Base-by-base conservation (phyloP, 2,329 filamentous ascomycete genomes). In the Hirsutella thompsonii region DNA sequence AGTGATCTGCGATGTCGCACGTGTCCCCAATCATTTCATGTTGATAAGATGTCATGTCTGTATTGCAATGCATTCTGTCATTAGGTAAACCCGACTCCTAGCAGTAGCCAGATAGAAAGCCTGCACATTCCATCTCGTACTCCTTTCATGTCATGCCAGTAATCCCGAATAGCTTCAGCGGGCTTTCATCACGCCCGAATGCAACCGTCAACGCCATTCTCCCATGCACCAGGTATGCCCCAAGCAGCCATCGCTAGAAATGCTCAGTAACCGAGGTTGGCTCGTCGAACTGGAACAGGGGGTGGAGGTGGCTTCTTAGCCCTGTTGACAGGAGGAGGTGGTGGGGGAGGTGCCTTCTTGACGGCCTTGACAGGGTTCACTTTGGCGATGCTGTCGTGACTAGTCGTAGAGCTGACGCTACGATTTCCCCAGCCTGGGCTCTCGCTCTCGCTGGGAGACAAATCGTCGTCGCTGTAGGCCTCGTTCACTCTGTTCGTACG, bases 261-360 rank as follows among this genome's bases (percentile, higher is more conserved):
- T 21, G 16, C 14, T 37, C n/a, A 51, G 34, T 46, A 47, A 1
- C 39, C 42, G 26, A 50, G 20, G 38, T 59, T 55, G 39, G 52
- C 55, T 38, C 53, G 52, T 34, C 57, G 49, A 2, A 54, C 43
- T 11, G 59, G 59, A 28, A 60, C 58, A 34, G 59, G 56, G 13
- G 52, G 52, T 21, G 59, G 59, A 19, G 62, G 55, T 4, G 59
- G 59, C 52, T 62, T 62, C 51, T 60, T 62, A 40, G 58, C 62
- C 11, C 70, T 68, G 46, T 73, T 66, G 26, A 59, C 56, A 2
- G 69, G 68, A 28, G 71, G 71, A 8, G 71, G 61, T 4, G 71
- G 61, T 2, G 72, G 72, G 36, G 72, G 72, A 10, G 72, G 58
- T 3, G 69, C 69, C 60, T 76, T 76, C 64, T 74, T 75, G 42